Evolutionary conservation across 352 stramenopile genomes (phyloP).

Genomic region (Phytophthora litchii): DNA sequence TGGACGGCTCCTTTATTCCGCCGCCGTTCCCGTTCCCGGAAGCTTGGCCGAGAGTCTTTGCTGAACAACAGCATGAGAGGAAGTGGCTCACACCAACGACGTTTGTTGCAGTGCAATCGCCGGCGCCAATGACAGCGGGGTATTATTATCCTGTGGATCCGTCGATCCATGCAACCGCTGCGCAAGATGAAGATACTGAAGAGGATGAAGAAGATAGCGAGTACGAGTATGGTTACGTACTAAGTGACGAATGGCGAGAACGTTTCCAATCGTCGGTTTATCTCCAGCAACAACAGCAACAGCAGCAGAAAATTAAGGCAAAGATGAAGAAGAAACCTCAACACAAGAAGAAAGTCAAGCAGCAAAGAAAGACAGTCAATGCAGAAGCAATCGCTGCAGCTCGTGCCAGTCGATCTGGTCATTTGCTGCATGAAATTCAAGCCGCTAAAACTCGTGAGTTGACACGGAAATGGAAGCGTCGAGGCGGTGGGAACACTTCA

Average conservation of each 20-base stretch:
- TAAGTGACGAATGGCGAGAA: slow-evolving; percentile 75
- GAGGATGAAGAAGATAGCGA: slow-evolving; percentile 43
- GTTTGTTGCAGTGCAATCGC: not conserved
- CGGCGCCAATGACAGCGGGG: not conserved
- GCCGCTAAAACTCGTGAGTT: slow-evolving; percentile 45
- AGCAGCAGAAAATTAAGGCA: not conserved
- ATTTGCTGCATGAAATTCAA: slow-evolving; percentile 48
- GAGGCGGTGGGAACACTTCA: not conserved
- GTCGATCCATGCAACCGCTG: not conserved
- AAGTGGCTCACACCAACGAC: slow-evolving; percentile 59
- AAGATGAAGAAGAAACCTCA: slow-evolving; percentile 23
- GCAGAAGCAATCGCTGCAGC: slow-evolving; percentile 6
- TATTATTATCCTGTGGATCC: slow-evolving; percentile 3
- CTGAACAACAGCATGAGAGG: slow-evolving; percentile 32
- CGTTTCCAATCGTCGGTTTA: slow-evolving; percentile 44
- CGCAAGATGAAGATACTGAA: slow-evolving; percentile 2
- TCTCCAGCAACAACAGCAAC: slow-evolving; percentile 12
- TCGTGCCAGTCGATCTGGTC: slow-evolving; percentile 32
- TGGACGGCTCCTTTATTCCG: slow-evolving; percentile 55
- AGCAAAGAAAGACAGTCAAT: slow-evolving; percentile 21
- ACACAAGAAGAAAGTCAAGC: slow-evolving; percentile 23
- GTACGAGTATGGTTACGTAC: slow-evolving; percentile 74
- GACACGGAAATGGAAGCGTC: slow-evolving; percentile 36
- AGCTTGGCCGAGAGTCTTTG: slow-evolving; percentile 57
- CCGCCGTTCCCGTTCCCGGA: slow-evolving; percentile 84